These are phyloP conservation scores for Linnemannia schmuckeri DNA, from an alignment of 192 early-diverging fungal species.

Conservation along the genomic window DNA sequence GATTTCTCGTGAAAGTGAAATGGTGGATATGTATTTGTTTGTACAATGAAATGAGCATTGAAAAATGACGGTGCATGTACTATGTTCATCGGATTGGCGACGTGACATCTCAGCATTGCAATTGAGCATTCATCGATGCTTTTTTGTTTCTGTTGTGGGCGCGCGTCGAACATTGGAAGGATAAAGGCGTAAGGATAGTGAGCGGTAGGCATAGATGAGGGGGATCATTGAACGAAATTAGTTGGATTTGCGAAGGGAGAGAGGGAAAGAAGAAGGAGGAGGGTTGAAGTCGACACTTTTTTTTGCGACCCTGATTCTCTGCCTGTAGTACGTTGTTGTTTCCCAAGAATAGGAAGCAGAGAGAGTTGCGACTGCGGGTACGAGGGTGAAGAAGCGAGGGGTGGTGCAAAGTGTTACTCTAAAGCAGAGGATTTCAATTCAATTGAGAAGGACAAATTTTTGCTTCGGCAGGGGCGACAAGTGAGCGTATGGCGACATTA, in stretches of 20 bases:
- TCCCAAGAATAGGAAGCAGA: background rate
- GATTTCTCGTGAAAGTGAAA: background rate
- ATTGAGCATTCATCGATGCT: no score
- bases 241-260: background rate
- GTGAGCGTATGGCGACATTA: constrained; percentile 29
- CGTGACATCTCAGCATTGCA: no score
- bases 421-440: background rate
- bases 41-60: background rate
- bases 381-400: background rate
- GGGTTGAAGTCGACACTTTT: background rate
- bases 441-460: background rate
- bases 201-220: background rate
- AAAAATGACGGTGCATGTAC: background rate
- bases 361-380: background rate
- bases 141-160: background rate
- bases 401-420: background rate
- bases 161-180: background rate
- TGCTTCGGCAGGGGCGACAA: background rate
- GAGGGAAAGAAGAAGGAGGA: background rate
- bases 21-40: no score
- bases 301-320: no score
- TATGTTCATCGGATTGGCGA: background rate
- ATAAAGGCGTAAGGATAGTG: background rate
- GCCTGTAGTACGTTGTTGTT: background rate
- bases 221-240: background rate